Conservation (phyloP, 2,329 filamentous ascomycete species). For the Arachnomyces sp. region DNA sequence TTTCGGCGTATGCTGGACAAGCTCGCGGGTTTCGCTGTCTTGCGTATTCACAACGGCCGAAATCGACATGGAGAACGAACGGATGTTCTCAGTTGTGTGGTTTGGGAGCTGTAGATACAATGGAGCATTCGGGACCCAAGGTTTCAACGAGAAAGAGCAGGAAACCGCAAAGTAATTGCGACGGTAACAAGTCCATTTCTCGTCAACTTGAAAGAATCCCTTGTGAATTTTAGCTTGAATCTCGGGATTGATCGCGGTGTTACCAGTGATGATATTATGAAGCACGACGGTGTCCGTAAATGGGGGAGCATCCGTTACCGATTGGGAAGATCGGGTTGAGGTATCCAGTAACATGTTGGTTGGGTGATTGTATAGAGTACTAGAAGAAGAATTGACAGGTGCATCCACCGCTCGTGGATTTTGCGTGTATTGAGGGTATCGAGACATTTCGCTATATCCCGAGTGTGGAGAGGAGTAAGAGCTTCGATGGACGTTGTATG, state of each 20-base stretch:
- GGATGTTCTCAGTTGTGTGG: slow-evolving; percentile 49
- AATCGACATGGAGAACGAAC: slow-evolving; percentile 73
- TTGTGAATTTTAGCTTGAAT: slow-evolving; percentile 79
- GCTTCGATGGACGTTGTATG: slow-evolving; percentile 27
- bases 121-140: slow-evolving; percentile 48
- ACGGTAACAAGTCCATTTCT: slow-evolving; percentile 86
- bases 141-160: slow-evolving; percentile 65
- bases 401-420: slow-evolving; percentile 26
- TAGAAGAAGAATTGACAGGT: slow-evolving; percentile 23
- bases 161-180: slow-evolving; percentile 85
- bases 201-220: slow-evolving; percentile 73
- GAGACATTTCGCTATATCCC: slow-evolving; percentile 25
- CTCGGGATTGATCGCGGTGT: slow-evolving; percentile 54
- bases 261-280: slow-evolving; percentile 27
- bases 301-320: slow-evolving; percentile 33
- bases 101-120: slow-evolving; percentile 47
- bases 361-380: slow-evolving; percentile 22
- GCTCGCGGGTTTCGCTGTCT: slow-evolving; percentile 66
- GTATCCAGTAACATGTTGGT: slow-evolving; percentile 18
- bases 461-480: slow-evolving; percentile 22
- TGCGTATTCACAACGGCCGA: slow-evolving; percentile 73
- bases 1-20: slow-evolving; percentile 87
- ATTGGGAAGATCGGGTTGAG: slow-evolving; percentile 20
- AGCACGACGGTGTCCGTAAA: slow-evolving; percentile 33
- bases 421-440: slow-evolving; percentile 25